Conservation (phyloP, 495 filamentous ascomycete species). For the Cryomyces minteri region DNA sequence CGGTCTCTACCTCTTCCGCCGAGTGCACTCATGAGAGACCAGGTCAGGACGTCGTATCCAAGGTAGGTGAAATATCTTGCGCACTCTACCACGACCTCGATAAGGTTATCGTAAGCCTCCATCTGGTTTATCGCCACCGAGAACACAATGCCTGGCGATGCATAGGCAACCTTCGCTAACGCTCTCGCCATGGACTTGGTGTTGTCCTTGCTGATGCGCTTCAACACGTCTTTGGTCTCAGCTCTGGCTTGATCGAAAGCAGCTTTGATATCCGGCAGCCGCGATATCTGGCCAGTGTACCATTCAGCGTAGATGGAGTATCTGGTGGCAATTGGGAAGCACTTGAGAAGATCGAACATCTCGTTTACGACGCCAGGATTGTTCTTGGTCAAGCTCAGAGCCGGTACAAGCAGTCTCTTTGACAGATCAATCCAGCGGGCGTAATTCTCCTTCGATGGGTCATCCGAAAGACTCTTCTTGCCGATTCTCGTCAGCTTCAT, state of each 20-base stretch:
- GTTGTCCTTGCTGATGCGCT: conserved; percentile 71
- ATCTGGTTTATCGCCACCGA: conserved; percentile 70
- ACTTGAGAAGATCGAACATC: conserved; percentile 61
- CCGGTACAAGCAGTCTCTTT: conserved; percentile 64
- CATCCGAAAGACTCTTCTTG: conserved; percentile 46
- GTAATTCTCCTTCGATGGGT: conserved; percentile 47
- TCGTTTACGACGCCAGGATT: conserved; percentile 75
- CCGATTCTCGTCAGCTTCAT: conserved; percentile 71
- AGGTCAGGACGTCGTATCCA: conserved; percentile 82
- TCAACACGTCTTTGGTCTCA: conserved; percentile 67
- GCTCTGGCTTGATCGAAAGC: conserved; percentile 58
- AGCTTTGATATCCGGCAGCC: conserved; percentile 55
- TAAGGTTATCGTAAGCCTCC: conserved; percentile 80
- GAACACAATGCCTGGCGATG: conserved; percentile 83
- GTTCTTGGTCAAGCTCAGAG: conserved; percentile 60
- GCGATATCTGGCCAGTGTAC: conserved; percentile 59
- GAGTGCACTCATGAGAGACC: conserved; percentile 64
- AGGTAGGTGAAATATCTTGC: conserved; percentile 83
- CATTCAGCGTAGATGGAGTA: conserved; percentile 90
- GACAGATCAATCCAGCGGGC: conserved; percentile 64
- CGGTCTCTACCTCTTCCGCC: conserved; percentile 58
- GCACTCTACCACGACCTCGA: conserved; percentile 82
- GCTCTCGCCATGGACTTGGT: conserved; percentile 65
- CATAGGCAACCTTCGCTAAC: conserved; percentile 71
- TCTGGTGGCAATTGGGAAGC: conserved; percentile 54